These are phyloP conservation scores for Aspergillus sp. DNA, from an alignment of 2,329 filamentous ascomycete genomes.

Conservation along the genomic window DNA sequence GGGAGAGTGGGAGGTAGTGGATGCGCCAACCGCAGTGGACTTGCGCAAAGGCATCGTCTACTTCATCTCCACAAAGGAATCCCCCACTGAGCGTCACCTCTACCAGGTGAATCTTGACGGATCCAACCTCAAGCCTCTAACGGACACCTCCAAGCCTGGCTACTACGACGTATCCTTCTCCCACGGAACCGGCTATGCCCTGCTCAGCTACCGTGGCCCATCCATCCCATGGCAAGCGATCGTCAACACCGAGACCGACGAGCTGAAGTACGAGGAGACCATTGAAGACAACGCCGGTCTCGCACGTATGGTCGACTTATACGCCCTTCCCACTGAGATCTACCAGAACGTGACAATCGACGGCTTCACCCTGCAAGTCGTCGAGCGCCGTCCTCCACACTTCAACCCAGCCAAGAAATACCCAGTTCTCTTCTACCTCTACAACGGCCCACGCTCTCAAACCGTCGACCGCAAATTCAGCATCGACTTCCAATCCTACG, in stretches of 20 bases:
- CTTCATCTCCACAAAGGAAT: conserved; percentile 83
- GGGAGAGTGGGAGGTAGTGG: conserved; percentile 88
- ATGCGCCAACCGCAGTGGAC: conserved; percentile 82
- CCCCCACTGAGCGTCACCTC: conserved; percentile 84
- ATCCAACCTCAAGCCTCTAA: conserved; percentile 70
- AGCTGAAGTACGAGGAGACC: conserved; percentile 64
- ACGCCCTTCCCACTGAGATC: conserved; percentile 79
- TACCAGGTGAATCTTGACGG: conserved; percentile 88
- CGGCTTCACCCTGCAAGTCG: conserved; percentile 68
- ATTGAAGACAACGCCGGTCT: conserved; percentile 79
- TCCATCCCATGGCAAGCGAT: conserved; percentile 89
- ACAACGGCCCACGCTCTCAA: conserved; percentile 93
- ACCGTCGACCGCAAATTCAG: conserved; percentile 76
- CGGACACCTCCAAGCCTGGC: conserved; percentile 70
- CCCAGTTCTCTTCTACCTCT: conserved; percentile 91
- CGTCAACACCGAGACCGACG: conserved; percentile 74
- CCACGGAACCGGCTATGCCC: conserved; percentile 73
- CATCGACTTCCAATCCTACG: conserved; percentile 87
- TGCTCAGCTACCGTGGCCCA: conserved; percentile 84
- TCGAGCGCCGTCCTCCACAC: conserved; percentile 87
- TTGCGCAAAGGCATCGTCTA: conserved; percentile 85
- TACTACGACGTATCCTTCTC: conserved; percentile 88
- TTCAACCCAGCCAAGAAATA: conserved; percentile 84
- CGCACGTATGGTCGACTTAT: conserved; percentile 67
- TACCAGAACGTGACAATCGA: conserved; percentile 86